A percentile compares a stretch with the other conserved stretches of the same genome.
These are phyloP conservation scores for Skeletonema tropicum DNA, from an alignment of 108 stramenopile genomes.

Conservation along the genomic window DNA sequence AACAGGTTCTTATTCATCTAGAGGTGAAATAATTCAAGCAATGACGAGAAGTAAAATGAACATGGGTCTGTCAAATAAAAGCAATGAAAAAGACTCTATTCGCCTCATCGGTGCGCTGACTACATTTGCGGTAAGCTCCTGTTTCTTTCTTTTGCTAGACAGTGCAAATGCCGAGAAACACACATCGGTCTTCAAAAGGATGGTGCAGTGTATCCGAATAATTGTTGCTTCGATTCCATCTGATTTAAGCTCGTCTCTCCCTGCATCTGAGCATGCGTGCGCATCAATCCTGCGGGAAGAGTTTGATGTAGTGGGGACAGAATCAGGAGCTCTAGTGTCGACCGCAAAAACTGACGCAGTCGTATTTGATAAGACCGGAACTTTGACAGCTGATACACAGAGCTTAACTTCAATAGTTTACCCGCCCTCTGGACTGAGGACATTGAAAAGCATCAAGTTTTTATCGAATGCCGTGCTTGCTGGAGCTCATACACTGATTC, in stretches of 20 bases:
- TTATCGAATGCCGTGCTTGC: conserved; percentile 63
- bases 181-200: conserved; percentile 53
- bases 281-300: conserved; percentile 49
- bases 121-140: conserved; percentile 51
- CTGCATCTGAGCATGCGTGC: conserved; percentile 49
- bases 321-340: conserved; percentile 62
- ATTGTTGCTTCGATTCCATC: conserved; percentile 63
- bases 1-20: conserved; percentile 88
- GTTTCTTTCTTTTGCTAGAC: conserved; percentile 43
- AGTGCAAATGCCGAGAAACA: conserved; percentile 4
- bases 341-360: conserved; percentile 54
- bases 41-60: conserved; percentile 36
- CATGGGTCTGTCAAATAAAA: conserved; percentile 57
- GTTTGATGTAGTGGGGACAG: conserved; percentile 66
- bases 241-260: conserved; percentile 56
- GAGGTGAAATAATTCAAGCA: conserved; percentile 80
- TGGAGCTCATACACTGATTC: conserved; percentile 66
- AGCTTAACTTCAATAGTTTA: conserved; percentile 41
- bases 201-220: conserved; percentile 69
- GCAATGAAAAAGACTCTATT: conserved; percentile 54
- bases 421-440: conserved; percentile 7
- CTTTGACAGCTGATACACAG: conserved; percentile 76
- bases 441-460: background rate
- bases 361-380: conserved; percentile 94
- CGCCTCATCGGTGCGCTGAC: conserved; percentile 50